Base-by-base conservation (phyloP, 176 grass and related monocot genomes). In the Rhynchospora tenuis region DNA sequence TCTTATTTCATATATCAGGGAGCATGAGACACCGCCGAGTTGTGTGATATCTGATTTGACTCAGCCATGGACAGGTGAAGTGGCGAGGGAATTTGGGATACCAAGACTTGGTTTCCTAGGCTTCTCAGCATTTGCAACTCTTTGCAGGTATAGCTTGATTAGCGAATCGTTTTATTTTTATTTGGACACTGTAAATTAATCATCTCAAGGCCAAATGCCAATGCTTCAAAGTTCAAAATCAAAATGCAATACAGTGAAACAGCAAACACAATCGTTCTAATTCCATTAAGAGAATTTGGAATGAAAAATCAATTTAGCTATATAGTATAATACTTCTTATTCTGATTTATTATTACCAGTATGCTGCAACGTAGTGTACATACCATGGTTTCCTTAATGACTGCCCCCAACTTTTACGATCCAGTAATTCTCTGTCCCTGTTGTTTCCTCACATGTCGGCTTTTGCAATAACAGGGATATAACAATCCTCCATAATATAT, bases 31-130 rank as follows among this genome's bases (percentile, higher is more conserved):
- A 43, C 59, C 57, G 3, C 86, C 86, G 58, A 84, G 47, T 31
- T 79, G 81, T 67, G 64, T 88, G 7, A 79, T 88, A 38, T 88
- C 72, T 10, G 86, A 88, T 7, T 2, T 10, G 7, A 70, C 72
- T 57, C 72, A 71, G 9, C 44, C 81, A 1, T 88, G 86, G 81
- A 88, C 86, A 0, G 33, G 81, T 54, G 60, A 70, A 8, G 57
- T 88, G 13, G 81, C 86, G 1, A 22, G 29, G 14, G 69, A 79
- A n/a, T 73, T 88, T 10, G 67, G 86, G 5, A 54, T 87, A n/a
- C 86, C 86, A 6, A 82, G 86, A 58, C 22, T 87, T 55, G 44
- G 16, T 9, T 88, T 88, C 48, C 11, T 59, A 15, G 59, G 81
- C 13, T 64, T 79, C 11, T 77, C 48, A 2, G 80, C 72, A 59